Evolutionary conservation across 768 basidiomycete species (phyloP).

Genomic region (Leccinum boreale): DNA sequence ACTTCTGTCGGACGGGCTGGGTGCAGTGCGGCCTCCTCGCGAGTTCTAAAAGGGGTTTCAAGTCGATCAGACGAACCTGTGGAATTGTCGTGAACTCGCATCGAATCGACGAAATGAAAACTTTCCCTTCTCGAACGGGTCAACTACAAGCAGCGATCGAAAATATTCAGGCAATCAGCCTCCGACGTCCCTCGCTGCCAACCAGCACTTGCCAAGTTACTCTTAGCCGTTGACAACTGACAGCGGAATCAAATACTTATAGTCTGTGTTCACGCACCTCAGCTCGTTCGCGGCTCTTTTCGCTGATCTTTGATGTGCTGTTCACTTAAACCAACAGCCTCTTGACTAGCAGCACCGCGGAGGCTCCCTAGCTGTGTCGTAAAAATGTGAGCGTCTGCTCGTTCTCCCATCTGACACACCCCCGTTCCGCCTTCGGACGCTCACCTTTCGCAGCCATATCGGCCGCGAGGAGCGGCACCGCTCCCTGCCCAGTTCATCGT

Average conservation of each 20-base stretch:
- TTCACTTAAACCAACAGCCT: constrained; percentile 14
- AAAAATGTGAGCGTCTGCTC: constrained; percentile 22
- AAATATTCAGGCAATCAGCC: constrained; percentile 14
- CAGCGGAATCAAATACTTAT: constrained; percentile 29
- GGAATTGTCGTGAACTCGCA: background rate
- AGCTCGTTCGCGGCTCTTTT: constrained; percentile 7
- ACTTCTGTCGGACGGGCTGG: constrained; percentile 25
- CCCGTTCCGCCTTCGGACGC: background rate
- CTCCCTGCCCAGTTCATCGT: constrained; percentile 23
- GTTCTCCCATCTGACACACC: background rate
- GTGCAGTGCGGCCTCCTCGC: constrained; percentile 32
- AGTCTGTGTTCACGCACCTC: constrained; percentile 11
- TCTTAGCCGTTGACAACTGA: constrained; percentile 21
- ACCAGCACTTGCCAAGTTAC: constrained; percentile 2
- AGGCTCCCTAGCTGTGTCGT: constrained; percentile 1
- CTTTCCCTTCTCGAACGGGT: background rate
- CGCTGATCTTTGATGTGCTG: constrained; percentile 27
- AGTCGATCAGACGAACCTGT: constrained; percentile 10
- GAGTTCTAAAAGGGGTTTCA: constrained; percentile 9
- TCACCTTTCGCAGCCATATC: constrained; percentile 16
- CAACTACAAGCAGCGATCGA: constrained; percentile 11
- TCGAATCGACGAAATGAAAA: background rate
- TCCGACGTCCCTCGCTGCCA: constrained; percentile 5
- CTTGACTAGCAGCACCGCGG: constrained; percentile 9
- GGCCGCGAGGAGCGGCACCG: constrained; percentile 28